A percentile compares a stretch with the other conserved stretches of the same genome.
Evolutionary conservation across 1,139 yeast species (phyloP).

Genomic region (Candida tunisiensis): DNA sequence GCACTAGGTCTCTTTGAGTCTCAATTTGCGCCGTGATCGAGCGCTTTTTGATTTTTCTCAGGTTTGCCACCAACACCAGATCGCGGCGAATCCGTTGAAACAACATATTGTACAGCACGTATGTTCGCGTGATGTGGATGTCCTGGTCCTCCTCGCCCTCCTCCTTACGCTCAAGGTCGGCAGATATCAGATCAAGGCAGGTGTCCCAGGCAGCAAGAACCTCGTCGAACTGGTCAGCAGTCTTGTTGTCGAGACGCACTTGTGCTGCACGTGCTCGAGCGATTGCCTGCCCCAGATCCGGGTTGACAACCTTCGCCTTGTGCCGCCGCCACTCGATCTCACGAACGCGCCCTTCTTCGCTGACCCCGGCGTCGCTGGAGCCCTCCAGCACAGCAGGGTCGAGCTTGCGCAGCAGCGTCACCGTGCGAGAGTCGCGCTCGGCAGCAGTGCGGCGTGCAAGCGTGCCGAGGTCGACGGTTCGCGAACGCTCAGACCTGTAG

Average conservation of each 20-base stretch:
- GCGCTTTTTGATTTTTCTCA: conserved; percentile 9
- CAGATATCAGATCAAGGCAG: conserved; percentile 32
- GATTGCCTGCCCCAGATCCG: conserved; percentile 52
- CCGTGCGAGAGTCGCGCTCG: conserved; percentile 6
- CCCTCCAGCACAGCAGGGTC: conserved; percentile 12
- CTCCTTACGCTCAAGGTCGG: conserved; percentile 28
- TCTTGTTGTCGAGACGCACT: conserved; percentile 6
- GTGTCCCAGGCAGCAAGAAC: conserved; percentile 40
- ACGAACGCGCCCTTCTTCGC: no score
- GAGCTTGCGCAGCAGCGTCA: conserved; percentile 6
- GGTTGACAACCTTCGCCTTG: conserved; percentile 50
- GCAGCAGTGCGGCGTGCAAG: conserved; percentile 11
- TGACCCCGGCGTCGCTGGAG: no score
- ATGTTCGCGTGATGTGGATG: conserved; percentile 60
- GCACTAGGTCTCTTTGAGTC: conserved; percentile 28
- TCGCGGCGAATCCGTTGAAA: conserved; percentile 63
- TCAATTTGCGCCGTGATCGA: conserved; percentile 13
- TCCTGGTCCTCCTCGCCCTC: conserved; percentile 41
- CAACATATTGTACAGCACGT: conserved; percentile 49
- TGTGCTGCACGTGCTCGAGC: conserved; percentile 16
- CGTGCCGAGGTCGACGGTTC: conserved; percentile 15
- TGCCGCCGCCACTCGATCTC: conserved; percentile 57
- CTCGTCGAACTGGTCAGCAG: conserved; percentile 25
- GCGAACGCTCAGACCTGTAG: conserved; percentile 21
- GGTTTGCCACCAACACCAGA: conserved; percentile 27